Conservation (phyloP, 371 early-diverging fungal species). For the Nematocida sp. region DNA sequence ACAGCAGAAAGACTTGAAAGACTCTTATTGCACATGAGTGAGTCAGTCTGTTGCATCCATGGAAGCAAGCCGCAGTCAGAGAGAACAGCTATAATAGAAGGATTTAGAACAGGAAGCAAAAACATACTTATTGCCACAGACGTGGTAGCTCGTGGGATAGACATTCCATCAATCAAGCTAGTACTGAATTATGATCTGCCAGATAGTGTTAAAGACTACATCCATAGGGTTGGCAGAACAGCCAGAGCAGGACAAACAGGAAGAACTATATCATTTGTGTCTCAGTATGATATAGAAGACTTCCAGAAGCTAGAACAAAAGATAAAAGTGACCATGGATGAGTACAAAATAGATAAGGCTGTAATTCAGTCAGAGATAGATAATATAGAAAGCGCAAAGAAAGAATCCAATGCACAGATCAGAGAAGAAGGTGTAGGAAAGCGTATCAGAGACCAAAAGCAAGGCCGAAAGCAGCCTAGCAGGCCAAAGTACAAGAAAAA, state of each 20-base stretch:
- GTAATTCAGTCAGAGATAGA: conserved; percentile 20
- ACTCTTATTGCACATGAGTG: conserved; percentile 77
- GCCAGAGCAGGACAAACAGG: conserved; percentile 84
- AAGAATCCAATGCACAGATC: conserved; percentile 29
- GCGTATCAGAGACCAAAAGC: conserved; percentile 8
- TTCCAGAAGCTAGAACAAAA: conserved; percentile 87
- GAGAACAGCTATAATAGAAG: conserved; percentile 76
- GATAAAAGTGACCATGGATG: conserved; percentile 84
- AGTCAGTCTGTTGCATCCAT: conserved; percentile 76
- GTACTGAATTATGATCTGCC: conserved; percentile 93
- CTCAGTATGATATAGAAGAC: conserved; percentile 85
- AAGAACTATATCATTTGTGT: conserved; percentile 82
- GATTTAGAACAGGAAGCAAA: conserved; percentile 72
- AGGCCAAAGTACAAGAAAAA: not conserved
- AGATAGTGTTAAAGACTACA: conserved; percentile 80
- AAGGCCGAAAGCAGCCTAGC: not conserved
- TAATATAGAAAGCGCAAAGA: conserved; percentile 23
- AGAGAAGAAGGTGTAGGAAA: conserved; percentile 37
- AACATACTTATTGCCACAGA: conserved; percentile 90
- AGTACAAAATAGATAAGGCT: conserved; percentile 16
- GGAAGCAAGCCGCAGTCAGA: conserved; percentile 82
- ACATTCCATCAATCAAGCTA: conserved; percentile 84
- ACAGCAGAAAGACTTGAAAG: conserved; percentile 81
- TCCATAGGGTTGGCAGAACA: conserved; percentile 90
- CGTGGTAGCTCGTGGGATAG: conserved; percentile 85